phyloP scores from a whole-genome alignment of 192 early-diverging fungal genomes.

The Linnemannia zychae region DNA sequence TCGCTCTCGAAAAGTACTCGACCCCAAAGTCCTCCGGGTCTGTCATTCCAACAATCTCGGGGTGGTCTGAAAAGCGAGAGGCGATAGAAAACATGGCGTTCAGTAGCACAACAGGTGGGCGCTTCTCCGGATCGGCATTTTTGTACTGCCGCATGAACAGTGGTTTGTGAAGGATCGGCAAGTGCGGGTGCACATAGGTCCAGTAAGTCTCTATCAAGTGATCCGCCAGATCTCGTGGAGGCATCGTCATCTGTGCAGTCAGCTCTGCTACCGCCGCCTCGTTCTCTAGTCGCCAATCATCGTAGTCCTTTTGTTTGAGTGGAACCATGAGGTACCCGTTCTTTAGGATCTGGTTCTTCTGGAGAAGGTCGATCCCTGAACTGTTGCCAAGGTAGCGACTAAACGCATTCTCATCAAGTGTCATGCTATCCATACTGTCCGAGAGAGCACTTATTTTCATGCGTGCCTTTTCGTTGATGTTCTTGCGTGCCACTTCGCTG shows the following conservation, averaged over 20 bases:
- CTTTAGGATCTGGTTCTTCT: constrained; percentile 70
- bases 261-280: constrained; percentile 23
- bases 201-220: constrained; percentile 76
- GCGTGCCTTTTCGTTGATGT: constrained; percentile 41
- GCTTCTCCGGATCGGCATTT: constrained; percentile 50
- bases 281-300: constrained; percentile 27
- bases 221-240: constrained; percentile 70
- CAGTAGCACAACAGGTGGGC: constrained; percentile 58
- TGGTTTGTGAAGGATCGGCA: constrained; percentile 77
- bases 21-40: constrained; percentile 67
- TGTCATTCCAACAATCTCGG: constrained; percentile 53
- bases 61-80: constrained; percentile 59
- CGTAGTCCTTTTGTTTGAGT: constrained; percentile 39
- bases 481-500: constrained; percentile 34
- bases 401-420: constrained; percentile 77
- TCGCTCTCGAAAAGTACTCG: constrained; percentile 77
- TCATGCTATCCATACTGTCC: constrained; percentile 71
- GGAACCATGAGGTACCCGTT: constrained; percentile 62
- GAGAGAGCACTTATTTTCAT: constrained; percentile 62
- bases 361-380: constrained; percentile 80
- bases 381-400: constrained; percentile 80
- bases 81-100: constrained; percentile 69
- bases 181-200: constrained; percentile 73
- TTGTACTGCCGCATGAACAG: constrained; percentile 54
- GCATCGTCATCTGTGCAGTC: constrained; percentile 58